Evolutionary conservation across 495 filamentous ascomycete genomes (phyloP).

Genomic region (Astrothelium macrocarpum): DNA sequence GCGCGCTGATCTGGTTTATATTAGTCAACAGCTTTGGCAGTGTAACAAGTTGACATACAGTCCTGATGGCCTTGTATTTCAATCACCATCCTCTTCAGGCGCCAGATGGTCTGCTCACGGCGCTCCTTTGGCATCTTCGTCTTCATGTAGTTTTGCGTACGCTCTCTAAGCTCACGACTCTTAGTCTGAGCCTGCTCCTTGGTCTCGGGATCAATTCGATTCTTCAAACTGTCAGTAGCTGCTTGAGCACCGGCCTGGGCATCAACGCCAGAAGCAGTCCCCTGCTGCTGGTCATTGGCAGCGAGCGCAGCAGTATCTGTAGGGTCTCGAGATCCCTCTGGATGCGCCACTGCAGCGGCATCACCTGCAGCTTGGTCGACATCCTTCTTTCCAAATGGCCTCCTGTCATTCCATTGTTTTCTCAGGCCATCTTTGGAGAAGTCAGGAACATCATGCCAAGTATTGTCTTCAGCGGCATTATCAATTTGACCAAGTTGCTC

Average conservation of each 20-base stretch:
- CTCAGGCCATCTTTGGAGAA: slow-evolving; percentile 57
- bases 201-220: slow-evolving; percentile 48
- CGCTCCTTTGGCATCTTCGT: slow-evolving; percentile 88
- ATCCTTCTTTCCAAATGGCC: slow-evolving; percentile 44
- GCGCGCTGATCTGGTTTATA: slow-evolving; percentile 59
- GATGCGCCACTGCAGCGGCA: slow-evolving; percentile 45
- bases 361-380: slow-evolving; percentile 42
- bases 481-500: slow-evolving; percentile 74
- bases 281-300: slow-evolving; percentile 39
- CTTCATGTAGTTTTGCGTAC: slow-evolving; percentile 60
- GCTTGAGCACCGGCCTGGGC: slow-evolving; percentile 39
- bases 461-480: slow-evolving; percentile 73
- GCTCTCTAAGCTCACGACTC: slow-evolving; percentile 44
- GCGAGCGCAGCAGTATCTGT: slow-evolving; percentile 36
- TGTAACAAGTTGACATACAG: slow-evolving; percentile 42
- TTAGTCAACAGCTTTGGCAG: slow-evolving; percentile 8
- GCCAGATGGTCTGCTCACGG: slow-evolving; percentile 84
- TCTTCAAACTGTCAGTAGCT: slow-evolving; percentile 42
- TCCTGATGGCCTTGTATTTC: slow-evolving; percentile 92
- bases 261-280: slow-evolving; percentile 44
- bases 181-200: slow-evolving; percentile 39
- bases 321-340: slow-evolving; percentile 42
- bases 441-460: slow-evolving; percentile 85
- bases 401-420: slow-evolving; percentile 50
- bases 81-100: slow-evolving; percentile 94